These are phyloP conservation scores for Parasarocladium wereldwijsianum DNA, from an alignment of 2,329 filamentous ascomycete species.

Conservation along the genomic window DNA sequence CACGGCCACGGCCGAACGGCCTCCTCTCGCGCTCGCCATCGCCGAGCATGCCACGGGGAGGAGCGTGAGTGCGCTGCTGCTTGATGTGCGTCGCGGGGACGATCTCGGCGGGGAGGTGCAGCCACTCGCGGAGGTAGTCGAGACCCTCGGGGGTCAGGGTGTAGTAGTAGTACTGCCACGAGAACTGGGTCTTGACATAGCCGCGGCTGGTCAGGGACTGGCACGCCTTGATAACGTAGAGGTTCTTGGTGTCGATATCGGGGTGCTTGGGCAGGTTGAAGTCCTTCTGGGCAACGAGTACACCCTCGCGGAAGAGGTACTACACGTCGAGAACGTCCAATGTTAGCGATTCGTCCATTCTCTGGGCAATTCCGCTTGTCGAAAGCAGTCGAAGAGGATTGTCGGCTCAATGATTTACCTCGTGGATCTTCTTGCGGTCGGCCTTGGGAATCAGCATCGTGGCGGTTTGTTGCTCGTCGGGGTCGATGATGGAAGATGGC, in stretches of 20 bases:
- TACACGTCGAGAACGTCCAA: no score
- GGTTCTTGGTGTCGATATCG: conserved; percentile 99
- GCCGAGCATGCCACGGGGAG: conserved; percentile 96
- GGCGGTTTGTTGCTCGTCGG: conserved; percentile 30
- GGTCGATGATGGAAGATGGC: conserved; percentile 33
- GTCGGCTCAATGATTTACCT: conserved; percentile 25
- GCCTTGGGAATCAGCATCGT: conserved; percentile 98
- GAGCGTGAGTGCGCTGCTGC: conserved; percentile 97
- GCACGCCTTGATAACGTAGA: conserved; percentile 97
- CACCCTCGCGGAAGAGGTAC: conserved; percentile 92
- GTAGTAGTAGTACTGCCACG: conserved; percentile 99
- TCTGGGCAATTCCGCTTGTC: conserved; percentile 4
- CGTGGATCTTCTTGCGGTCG: conserved; percentile 99
- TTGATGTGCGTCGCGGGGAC: conserved; percentile 99
- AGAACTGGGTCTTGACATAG: conserved; percentile 99
- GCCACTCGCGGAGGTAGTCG: conserved; percentile 99
- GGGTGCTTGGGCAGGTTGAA: conserved; percentile 95
- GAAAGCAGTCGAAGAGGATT: conserved; percentile 7
- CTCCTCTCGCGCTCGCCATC: conserved; percentile 70
- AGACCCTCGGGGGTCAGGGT: conserved; percentile 98
- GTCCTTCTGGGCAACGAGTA: conserved; percentile 98
- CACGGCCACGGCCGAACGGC: conserved; percentile 69
- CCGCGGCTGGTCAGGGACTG: conserved; percentile 97
- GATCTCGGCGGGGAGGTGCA: conserved; percentile 98
- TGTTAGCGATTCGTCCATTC: conserved; percentile 2